Base-by-base conservation (phyloP, 192 early-diverging fungal genomes). In the Umbelopsis isabellina region DNA sequence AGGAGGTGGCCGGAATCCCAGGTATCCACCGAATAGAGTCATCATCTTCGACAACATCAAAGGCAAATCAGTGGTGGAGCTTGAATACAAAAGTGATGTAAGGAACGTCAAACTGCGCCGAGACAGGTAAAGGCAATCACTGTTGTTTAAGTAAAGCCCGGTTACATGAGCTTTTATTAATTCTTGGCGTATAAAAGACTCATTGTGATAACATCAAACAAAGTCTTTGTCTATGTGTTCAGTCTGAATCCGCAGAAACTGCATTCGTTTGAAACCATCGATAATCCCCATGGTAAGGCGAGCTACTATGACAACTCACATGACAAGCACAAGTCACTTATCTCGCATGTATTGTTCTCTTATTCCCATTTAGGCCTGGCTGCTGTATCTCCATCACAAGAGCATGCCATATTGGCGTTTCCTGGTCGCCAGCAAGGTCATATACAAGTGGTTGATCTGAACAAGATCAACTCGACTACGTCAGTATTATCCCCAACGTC, bases 41-140 rank as follows among this genome's bases (percentile, higher is more conserved):
- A 88, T 92, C 49, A 87, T 97, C 53, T 97, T 92, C 86, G 95
- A 97, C 68, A 93, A 93, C 68, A 83, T 85, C 10, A 89, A 86
- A 74, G 84, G 82, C 46, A 87, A 87, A 66, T 82, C 88, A 4
- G 85, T 95, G 15, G 80, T 88, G 4, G 91, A 93, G 76, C 77
- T 95, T 18, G 92, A 93, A 75, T 93, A 93, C 67, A 83, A 87
- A 71, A 90, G 85, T 8, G 90, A 94, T 58, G 91, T 97, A 16
- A 89, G 89, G 66, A 91, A 87, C 47, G 92, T 95, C 13, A 91
- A 87, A 68, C 78, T 94, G 69, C 82, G 91, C 71, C 80, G 89
- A 48, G 92, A 95, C 65, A 88, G 89, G 91, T 89, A 72, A 66
- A 55, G 35, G 48, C 15, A 35, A 35, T 45, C 41, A 45, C 49